Conservation (phyloP, 345 rosid species). For the Lepidium aucheri region DNA sequence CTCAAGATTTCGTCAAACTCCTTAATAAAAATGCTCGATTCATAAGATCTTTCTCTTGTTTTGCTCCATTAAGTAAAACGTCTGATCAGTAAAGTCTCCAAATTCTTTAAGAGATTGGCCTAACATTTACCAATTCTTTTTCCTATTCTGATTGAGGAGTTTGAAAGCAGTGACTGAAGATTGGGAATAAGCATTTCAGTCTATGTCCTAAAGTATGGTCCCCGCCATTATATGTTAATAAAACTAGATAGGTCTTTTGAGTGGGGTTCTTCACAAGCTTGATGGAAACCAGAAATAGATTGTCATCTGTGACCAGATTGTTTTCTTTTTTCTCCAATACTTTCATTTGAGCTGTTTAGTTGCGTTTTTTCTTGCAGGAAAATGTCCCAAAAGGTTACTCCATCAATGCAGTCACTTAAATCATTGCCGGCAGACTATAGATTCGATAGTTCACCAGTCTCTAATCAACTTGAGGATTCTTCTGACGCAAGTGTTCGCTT, state of each 20-base stretch:
- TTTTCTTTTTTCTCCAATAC: constrained; percentile 9
- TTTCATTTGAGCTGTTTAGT: constrained; percentile 18
- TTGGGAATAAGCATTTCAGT: constrained; percentile 30
- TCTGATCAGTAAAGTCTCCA: background rate
- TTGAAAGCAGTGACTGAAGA: constrained; percentile 36
- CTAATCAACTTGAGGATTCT: constrained; percentile 33
- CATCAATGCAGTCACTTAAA: constrained; percentile 55
- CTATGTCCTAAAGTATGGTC: constrained; percentile 49
- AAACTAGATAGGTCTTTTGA: constrained; percentile 31
- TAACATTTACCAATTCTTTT: constrained; percentile 1
- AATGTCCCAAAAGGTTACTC: constrained; percentile 50
- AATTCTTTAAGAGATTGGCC: constrained; percentile 2
- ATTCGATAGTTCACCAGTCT: constrained; percentile 41
- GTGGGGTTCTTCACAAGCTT: constrained; percentile 52
- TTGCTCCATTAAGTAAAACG: background rate
- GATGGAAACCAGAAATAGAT: constrained; percentile 33
- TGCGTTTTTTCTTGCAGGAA: constrained; percentile 33
- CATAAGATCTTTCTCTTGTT: constrained; percentile 12
- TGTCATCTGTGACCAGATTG: constrained; percentile 23
- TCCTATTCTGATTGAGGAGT: constrained; percentile 8
- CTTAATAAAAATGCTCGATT: background rate
- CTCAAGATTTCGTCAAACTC: constrained; percentile 8
- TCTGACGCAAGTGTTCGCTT: constrained; percentile 16
- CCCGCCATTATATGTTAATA: constrained; percentile 49
- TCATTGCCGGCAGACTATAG: constrained; percentile 64